Evolutionary conservation across 2,329 filamentous ascomycete species (phyloP).

Genomic region (Pseudocercospora macadamiae): DNA sequence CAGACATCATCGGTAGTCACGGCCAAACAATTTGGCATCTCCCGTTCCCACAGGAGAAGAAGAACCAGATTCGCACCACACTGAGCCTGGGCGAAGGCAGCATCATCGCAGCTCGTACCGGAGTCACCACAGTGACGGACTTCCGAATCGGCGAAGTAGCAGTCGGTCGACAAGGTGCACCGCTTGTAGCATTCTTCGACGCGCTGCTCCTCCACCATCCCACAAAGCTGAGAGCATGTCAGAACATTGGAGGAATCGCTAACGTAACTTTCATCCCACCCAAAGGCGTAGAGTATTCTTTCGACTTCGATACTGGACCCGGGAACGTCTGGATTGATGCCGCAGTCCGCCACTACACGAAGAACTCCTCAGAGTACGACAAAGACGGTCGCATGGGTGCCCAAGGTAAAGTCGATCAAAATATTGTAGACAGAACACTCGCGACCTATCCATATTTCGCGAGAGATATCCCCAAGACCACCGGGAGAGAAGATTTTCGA

Average conservation of each 20-base stretch:
- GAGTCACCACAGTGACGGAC: constrained; percentile 62
- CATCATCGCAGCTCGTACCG: constrained; percentile 59
- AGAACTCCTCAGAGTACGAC: constrained; percentile 38
- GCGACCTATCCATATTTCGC: constrained; percentile 52
- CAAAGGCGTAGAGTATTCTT: constrained; percentile 27
- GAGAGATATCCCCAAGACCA: constrained; percentile 58
- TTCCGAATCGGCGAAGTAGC: constrained; percentile 61
- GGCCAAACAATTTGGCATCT: constrained; percentile 63
- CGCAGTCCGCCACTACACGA: constrained; percentile 36
- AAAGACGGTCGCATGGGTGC: constrained; percentile 37
- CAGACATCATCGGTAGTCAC: constrained; percentile 58
- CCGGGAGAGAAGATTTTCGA: constrained; percentile 62
- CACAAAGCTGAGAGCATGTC: constrained; percentile 60
- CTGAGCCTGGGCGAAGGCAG: constrained; percentile 62
- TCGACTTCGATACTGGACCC: constrained; percentile 39
- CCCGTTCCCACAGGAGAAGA: constrained; percentile 54
- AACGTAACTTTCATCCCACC: constrained; percentile 65
- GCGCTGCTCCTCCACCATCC: constrained; percentile 60
- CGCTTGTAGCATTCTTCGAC: constrained; percentile 62
- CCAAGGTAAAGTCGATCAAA: constrained; percentile 35
- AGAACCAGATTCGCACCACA: constrained; percentile 52
- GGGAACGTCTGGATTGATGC: constrained; percentile 41
- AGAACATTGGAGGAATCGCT: constrained; percentile 65
- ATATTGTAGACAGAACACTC: constrained; percentile 36
- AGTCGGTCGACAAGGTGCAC: constrained; percentile 58